Conservation (phyloP, 225 moss, liverwort and hornwort species). For the Marchantia polymorpha region DNA sequence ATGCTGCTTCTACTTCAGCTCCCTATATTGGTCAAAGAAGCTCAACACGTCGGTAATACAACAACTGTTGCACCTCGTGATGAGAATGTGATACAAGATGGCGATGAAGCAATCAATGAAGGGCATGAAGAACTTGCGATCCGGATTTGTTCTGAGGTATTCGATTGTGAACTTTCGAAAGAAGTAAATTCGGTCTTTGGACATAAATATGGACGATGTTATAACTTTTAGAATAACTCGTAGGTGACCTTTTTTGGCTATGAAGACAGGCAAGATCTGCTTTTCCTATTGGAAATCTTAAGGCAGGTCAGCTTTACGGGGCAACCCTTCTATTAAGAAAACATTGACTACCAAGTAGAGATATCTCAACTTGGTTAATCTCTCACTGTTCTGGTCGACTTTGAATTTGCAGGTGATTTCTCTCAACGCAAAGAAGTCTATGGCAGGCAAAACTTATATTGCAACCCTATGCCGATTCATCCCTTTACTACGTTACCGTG, state of each 20-base stretch:
- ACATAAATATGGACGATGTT: background rate
- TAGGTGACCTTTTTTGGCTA: background rate
- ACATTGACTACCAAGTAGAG: too few relatives aligned
- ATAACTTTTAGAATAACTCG: background rate
- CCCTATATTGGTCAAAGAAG: slow-evolving; percentile 36
- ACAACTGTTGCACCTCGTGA: slow-evolving; percentile 7
- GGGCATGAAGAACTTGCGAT: slow-evolving; percentile 38
- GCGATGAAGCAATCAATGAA: slow-evolving; percentile 27
- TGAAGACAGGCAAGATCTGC: background rate
- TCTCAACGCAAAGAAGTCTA: slow-evolving; percentile 38
- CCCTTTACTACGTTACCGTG: slow-evolving; percentile 54
- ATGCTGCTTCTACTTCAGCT: slow-evolving; percentile 80
- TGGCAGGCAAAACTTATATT: slow-evolving; percentile 59
- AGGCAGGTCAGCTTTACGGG: background rate
- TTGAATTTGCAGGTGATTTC: slow-evolving; percentile 48
- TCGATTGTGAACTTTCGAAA: background rate
- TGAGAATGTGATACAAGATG: background rate
- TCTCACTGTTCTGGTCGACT: background rate
- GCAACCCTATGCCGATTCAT: slow-evolving; percentile 56
- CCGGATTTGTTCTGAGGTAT: slow-evolving; percentile 36
- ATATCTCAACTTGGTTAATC: too few relatives aligned
- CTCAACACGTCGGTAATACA: background rate
- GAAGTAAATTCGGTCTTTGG: background rate
- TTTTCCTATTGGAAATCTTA: background rate
- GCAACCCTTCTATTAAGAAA: background rate